Base-by-base conservation (phyloP, 305 asterid genomes). In the Solanum hybrid region DNA sequence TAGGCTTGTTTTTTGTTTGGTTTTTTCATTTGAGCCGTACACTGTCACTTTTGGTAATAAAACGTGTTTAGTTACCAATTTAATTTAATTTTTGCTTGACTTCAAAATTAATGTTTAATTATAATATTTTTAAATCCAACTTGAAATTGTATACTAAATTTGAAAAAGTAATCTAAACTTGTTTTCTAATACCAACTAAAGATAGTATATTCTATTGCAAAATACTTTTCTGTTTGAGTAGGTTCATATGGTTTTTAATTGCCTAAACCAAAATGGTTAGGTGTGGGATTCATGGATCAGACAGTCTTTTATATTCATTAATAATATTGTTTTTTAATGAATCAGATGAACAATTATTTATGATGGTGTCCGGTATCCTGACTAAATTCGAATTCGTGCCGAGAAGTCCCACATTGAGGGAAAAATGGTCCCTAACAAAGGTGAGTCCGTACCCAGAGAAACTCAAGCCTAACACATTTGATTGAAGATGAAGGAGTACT, bases 401-500 rank as follows among this genome's bases (percentile, higher is more conserved):
- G 3, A 61, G 2, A 61, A 61, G 1, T 61, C 5, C 11, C 11
- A 18, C 3, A 7, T 57, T 51, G n/a, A 5, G 12, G 11, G 26
- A 0, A 20, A 61, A 61, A 20, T 1, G 26, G 2, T 8, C 5
- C 11, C 11, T 61, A 20, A 61, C 71, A 61, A 20, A 20, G 22
- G 22, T 7, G 7, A 46, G 13, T 11, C 16, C 16, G 2, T 46
- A 46, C 20, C 20, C 8, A 14, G 0, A 46, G 22, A 7, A 20
- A 8, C 5, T 7, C 11, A 20, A 61, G 1, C 4, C 0, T 0
- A 0, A 61, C 0, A 61, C 12, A 2, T 61, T 2, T 61, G 12
- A 22, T 61, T 1, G 6, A 61, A 2, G 0, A 61, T 4, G 12
- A 61, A 61, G 5, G 5, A 61, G 26, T 61, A 61, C 3, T 61